Conservation (phyloP, 2,329 filamentous ascomycete genomes). For the Cercospora zeina region DNA sequence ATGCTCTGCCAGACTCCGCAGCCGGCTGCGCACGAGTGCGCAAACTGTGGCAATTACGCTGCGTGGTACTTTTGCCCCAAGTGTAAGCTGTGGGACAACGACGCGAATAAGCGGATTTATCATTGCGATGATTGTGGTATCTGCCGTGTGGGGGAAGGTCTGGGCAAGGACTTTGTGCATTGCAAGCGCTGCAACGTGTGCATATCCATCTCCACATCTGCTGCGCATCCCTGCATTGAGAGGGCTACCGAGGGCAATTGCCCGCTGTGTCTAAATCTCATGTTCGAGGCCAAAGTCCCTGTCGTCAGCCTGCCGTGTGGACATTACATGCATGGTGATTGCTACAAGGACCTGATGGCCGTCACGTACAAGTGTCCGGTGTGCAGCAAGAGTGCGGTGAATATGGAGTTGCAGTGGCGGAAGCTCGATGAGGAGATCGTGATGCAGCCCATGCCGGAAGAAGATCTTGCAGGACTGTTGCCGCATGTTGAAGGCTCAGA, state of each 20-base stretch:
- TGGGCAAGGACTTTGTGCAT: slow-evolving; percentile 97
- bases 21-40: slow-evolving; percentile 74
- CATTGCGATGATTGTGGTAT: slow-evolving; percentile 96
- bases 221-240: slow-evolving; percentile 90
- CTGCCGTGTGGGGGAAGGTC: slow-evolving; percentile 82
- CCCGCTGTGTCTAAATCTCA: slow-evolving; percentile 93
- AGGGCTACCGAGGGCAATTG: slow-evolving; percentile 92
- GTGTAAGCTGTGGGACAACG: slow-evolving; percentile 97
- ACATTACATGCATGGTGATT: slow-evolving; percentile 89
- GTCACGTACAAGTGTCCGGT: slow-evolving; percentile 94
- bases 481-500: slow-evolving; percentile 25
- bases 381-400: slow-evolving; percentile 93
- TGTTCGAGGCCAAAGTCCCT: slow-evolving; percentile 85
- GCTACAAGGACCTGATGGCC: slow-evolving; percentile 84
- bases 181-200: slow-evolving; percentile 98
- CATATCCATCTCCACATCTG: slow-evolving; percentile 82
- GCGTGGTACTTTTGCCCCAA: slow-evolving; percentile 91
- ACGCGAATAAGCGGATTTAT: slow-evolving; percentile 86
- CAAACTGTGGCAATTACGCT: slow-evolving; percentile 71
- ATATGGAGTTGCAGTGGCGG: slow-evolving; percentile 94
- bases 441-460: slow-evolving; percentile 81
- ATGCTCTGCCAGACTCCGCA: slow-evolving; percentile 92
- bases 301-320: slow-evolving; percentile 95
- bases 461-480: slow-evolving; percentile 36
- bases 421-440: slow-evolving; percentile 86